phyloP scores from a whole-genome alignment of 345 rosid species.

The Crucihimalaya himalaica region DNA sequence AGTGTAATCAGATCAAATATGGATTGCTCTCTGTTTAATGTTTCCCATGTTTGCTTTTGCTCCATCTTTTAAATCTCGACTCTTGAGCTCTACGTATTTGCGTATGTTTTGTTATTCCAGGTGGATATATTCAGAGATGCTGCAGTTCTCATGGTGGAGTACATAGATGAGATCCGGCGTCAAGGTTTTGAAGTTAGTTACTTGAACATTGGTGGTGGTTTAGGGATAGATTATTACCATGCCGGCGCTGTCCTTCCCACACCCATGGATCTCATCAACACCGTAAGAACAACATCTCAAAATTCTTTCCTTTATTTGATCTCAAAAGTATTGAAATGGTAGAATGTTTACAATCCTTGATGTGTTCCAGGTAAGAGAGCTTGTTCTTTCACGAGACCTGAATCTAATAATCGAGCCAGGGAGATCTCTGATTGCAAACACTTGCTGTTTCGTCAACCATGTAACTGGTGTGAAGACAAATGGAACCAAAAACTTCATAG shows the following conservation, averaged over 20 bases:
- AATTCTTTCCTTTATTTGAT: slow-evolving; percentile 13
- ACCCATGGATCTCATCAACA: slow-evolving; percentile 92
- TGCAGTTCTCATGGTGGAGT: slow-evolving; percentile 85
- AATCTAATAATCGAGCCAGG: slow-evolving; percentile 95
- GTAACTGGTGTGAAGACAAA: slow-evolving; percentile 96
- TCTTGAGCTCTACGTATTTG: neutral
- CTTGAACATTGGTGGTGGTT: slow-evolving; percentile 96
- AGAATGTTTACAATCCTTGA: slow-evolving; percentile 13
- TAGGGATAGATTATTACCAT: slow-evolving; percentile 96
- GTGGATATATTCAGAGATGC: slow-evolving; percentile 98
- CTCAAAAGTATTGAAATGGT: neutral
- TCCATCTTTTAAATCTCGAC: neutral
- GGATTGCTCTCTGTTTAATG: neutral
- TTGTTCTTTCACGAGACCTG: slow-evolving; percentile 76
- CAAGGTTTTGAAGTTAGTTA: slow-evolving; percentile 89
- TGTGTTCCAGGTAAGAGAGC: slow-evolving; percentile 69
- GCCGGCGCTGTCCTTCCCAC: slow-evolving; percentile 82
- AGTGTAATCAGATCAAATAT: neutral
- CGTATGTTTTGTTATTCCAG: slow-evolving; percentile 43
- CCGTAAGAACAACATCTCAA: slow-evolving; percentile 52
- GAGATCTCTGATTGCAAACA: slow-evolving; percentile 93
- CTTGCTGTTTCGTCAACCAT: slow-evolving; percentile 89
- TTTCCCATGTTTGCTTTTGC: neutral
- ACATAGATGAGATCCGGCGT: slow-evolving; percentile 80
- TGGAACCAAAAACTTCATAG: slow-evolving; percentile 89